A percentile compares a stretch with the other conserved stretches of the same genome.
phyloP scores from a whole-genome alignment of 345 rosid genomes.

The Boechera stricta region DNA sequence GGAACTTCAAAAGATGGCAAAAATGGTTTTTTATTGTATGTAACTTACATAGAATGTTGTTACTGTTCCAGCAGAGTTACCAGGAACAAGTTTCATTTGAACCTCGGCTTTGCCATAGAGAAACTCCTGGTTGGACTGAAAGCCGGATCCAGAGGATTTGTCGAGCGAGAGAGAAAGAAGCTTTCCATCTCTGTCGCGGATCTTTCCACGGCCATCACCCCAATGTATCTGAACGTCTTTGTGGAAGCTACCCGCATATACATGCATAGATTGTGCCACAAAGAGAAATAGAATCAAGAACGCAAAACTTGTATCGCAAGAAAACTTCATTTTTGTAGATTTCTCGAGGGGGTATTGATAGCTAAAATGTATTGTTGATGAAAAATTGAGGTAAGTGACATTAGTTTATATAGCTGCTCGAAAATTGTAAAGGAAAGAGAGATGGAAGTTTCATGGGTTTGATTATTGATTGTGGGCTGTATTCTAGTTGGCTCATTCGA shows the following conservation, averaged over 20 bases:
- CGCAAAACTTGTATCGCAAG: slow-evolving; percentile 28
- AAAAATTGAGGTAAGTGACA: background rate
- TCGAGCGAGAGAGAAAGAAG: slow-evolving; percentile 50
- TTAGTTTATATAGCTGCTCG: slow-evolving; percentile 33
- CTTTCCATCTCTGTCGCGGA: slow-evolving; percentile 35
- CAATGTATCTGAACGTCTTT: slow-evolving; percentile 43
- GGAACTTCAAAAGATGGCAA: background rate
- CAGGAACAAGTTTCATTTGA: slow-evolving; percentile 54
- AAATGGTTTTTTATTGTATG: background rate
- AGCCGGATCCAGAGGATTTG: slow-evolving; percentile 52
- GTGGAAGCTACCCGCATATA: slow-evolving; percentile 44
- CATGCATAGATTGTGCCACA: slow-evolving; percentile 31
- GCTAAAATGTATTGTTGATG: slow-evolving; percentile 25
- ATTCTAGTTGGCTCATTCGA: slow-evolving; percentile 34
- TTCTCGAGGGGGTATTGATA: background rate
- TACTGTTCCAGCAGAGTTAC: slow-evolving; percentile 61
- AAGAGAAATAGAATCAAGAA: slow-evolving; percentile 38
- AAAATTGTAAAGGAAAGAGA: slow-evolving; percentile 25
- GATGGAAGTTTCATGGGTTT: slow-evolving; percentile 32
- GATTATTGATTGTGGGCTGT: slow-evolving; percentile 32
- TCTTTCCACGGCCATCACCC: slow-evolving; percentile 42
- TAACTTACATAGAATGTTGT: slow-evolving; percentile 55
- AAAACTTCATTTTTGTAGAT: slow-evolving; percentile 28
- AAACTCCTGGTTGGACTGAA: slow-evolving; percentile 50
- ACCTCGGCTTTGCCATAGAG: slow-evolving; percentile 50